Conservation (phyloP, 768 basidiomycete genomes). For the Rhodosporidiobolus odoratus region DNA sequence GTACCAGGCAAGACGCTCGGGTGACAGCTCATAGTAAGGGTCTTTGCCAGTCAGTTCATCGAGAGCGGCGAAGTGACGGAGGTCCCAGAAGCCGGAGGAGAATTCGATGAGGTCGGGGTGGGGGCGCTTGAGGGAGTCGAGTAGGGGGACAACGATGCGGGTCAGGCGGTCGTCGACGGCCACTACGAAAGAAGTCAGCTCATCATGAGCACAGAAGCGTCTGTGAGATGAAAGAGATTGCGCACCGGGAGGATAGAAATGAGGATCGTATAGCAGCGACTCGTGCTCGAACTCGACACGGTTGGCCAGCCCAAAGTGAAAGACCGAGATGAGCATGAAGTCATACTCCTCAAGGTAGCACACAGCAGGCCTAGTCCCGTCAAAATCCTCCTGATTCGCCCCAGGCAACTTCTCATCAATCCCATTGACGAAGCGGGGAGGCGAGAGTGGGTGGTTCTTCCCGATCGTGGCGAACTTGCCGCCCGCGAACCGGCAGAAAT, state of each 20-base stretch:
- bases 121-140: conserved; percentile 24
- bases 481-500: conserved; percentile 35
- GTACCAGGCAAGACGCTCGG: conserved; percentile 35
- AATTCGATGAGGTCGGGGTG: conserved; percentile 34
- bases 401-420: conserved; percentile 32
- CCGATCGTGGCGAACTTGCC: conserved; percentile 30
- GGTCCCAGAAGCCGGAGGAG: conserved; percentile 35
- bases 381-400: neutral
- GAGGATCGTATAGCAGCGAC: conserved; percentile 20
- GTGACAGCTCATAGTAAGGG: conserved; percentile 6
- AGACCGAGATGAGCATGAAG: conserved; percentile 28
- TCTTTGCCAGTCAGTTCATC: conserved; percentile 15
- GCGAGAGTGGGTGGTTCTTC: conserved; percentile 30
- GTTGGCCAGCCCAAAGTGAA: conserved; percentile 32
- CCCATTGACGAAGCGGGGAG: conserved; percentile 33
- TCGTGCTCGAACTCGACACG: conserved; percentile 37
- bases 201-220: neutral
- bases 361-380: conserved; percentile 26
- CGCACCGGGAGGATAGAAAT: conserved; percentile 37
- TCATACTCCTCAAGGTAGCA: conserved; percentile 33
- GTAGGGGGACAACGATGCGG: conserved; percentile 31
- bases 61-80: conserved; percentile 36
- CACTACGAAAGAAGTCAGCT: conserved; percentile 1
- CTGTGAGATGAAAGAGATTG: neutral
- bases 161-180: conserved; percentile 33